Conservation (phyloP, 805 yeast species). For the Wickerhamiella lipophila region DNA sequence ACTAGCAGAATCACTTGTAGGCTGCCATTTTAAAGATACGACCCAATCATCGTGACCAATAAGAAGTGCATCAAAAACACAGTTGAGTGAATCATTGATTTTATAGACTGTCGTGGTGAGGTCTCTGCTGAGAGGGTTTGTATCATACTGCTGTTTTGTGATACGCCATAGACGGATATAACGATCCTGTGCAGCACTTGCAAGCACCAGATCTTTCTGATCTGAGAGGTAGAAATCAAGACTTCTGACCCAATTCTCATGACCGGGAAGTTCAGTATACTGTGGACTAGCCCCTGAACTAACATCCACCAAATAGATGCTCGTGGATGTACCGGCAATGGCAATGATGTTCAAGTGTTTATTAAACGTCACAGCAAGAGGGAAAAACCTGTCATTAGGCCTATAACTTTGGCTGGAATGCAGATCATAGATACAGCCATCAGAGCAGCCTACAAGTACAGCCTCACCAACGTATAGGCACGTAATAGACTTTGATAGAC, state of each 20-base stretch:
- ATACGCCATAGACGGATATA: conserved; percentile 85
- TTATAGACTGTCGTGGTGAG: conserved; percentile 63
- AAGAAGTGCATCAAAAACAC: conserved; percentile 80
- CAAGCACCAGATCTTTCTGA: conserved; percentile 48
- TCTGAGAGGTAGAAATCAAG: conserved; percentile 46
- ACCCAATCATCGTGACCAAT: conserved; percentile 99
- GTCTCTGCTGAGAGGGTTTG: conserved; percentile 19
- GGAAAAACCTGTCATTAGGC: conserved; percentile 7
- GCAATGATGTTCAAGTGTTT: conserved; percentile 20
- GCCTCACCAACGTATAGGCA: conserved; percentile 40
- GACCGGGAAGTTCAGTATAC: conserved; percentile 51
- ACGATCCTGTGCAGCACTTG: conserved; percentile 87
- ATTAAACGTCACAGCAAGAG: conserved; percentile 9
- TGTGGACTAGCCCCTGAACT: background rate
- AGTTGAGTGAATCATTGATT: conserved; percentile 30
- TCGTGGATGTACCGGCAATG: conserved; percentile 29
- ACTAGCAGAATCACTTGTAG: conserved; percentile 32
- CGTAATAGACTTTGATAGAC: conserved; percentile 40
- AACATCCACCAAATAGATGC: conserved; percentile 38
- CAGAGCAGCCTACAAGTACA: conserved; percentile 57
- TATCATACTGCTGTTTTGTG: background rate
- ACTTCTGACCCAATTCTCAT: conserved; percentile 91
- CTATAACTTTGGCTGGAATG: background rate
- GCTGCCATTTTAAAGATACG: conserved; percentile 72
- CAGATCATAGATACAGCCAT: conserved; percentile 28